Conservation (phyloP, 225 moss, liverwort and hornwort genomes). For the Rhytidiadelphus loreus region DNA sequence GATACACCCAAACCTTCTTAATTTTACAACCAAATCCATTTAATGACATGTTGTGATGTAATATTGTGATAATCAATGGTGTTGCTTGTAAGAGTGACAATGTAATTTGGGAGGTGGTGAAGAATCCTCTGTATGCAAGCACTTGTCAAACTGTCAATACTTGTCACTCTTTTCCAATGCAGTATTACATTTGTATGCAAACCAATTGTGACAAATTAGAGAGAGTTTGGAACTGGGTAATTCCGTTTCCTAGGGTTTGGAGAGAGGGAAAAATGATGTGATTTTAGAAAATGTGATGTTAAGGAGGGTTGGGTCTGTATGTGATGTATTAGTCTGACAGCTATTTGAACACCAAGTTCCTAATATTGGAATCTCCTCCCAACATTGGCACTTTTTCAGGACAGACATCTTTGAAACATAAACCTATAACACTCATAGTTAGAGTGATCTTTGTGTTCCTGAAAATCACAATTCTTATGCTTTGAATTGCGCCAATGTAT, state of each 20-base stretch:
- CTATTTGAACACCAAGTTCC: neutral
- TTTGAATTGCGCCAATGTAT: accelerated
- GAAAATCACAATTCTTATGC: neutral
- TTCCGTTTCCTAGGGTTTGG: neutral
- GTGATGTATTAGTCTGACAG: neutral
- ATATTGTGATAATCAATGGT: neutral
- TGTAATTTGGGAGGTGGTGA: too few species aligned
- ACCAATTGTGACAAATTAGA: neutral
- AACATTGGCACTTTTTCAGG: neutral
- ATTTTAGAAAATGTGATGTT: neutral
- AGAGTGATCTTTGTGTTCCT: neutral
- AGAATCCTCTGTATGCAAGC: too few species aligned
- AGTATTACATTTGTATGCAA: neutral
- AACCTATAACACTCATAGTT: neutral
- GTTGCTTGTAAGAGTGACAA: neutral
- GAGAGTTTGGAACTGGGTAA: too few species aligned
- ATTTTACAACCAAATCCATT: neutral
- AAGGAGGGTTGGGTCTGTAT: accelerated
- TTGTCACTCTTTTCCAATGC: neutral
- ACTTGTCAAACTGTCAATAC: neutral
- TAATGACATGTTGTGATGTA: neutral
- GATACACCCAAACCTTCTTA: neutral
- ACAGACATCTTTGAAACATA: neutral
- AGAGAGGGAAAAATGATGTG: neutral
- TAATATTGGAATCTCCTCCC: neutral